Evolutionary conservation across 495 filamentous ascomycete genomes (phyloP).

Genomic region (Penicillium turbatum): DNA sequence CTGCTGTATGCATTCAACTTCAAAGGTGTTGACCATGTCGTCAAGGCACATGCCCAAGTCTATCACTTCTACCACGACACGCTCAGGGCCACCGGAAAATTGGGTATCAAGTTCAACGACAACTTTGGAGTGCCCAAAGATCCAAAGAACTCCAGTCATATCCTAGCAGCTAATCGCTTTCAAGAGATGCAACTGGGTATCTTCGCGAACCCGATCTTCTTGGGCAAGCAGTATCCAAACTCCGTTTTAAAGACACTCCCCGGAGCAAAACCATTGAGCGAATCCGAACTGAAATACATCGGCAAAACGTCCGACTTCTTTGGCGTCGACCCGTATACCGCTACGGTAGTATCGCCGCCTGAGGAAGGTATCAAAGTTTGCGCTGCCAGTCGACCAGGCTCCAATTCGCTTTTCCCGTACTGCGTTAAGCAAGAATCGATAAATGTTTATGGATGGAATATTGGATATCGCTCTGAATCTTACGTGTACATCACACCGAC

Average conservation of each 20-base stretch:
- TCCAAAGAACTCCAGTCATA: constrained; percentile 30
- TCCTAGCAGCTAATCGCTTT: constrained; percentile 35
- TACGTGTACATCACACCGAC: constrained; percentile 43
- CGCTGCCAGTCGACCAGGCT: constrained; percentile 22
- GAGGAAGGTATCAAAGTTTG: constrained; percentile 34
- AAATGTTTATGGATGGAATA: constrained; percentile 38
- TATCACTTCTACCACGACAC: constrained; percentile 42
- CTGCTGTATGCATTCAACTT: constrained; percentile 30
- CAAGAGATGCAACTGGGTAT: constrained; percentile 39
- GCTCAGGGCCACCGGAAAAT: constrained; percentile 34
- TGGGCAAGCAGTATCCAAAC: constrained; percentile 40
- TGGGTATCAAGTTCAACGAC: constrained; percentile 41
- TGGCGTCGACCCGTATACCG: constrained; percentile 45
- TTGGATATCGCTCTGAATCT: constrained; percentile 35
- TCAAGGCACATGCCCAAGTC: constrained; percentile 37
- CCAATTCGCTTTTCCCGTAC: constrained; percentile 33
- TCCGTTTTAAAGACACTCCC: constrained; percentile 28
- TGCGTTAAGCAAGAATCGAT: constrained; percentile 36
- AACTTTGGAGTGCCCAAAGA: constrained; percentile 40
- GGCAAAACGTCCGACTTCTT: constrained; percentile 41
- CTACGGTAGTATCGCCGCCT: constrained; percentile 36
- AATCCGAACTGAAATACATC: constrained; percentile 31
- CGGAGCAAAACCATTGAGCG: constrained; percentile 27
- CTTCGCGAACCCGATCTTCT: constrained; percentile 39
- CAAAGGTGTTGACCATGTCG: constrained; percentile 28